These are phyloP conservation scores for Backusella liffmaniae DNA, from an alignment of 192 early-diverging fungal genomes.

Conservation along the genomic window DNA sequence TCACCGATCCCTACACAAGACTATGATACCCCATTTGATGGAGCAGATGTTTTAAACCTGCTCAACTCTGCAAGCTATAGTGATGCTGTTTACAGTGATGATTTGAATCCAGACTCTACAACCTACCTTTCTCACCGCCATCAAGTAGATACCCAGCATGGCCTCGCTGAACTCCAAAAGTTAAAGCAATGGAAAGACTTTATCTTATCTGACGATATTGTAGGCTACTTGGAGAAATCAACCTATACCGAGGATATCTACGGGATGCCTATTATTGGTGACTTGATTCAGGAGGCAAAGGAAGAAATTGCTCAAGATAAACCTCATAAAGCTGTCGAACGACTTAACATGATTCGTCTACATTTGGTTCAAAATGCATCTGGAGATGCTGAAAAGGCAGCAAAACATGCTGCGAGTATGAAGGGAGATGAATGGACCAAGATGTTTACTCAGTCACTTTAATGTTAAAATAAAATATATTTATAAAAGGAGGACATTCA, in stretches of 20 bases:
- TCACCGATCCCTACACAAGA: background rate
- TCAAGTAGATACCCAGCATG: slow-evolving; percentile 10
- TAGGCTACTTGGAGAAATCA: slow-evolving; percentile 31
- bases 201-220: slow-evolving; percentile 38
- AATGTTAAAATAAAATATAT: background rate
- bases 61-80: slow-evolving; percentile 22
- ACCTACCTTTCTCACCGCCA: slow-evolving; percentile 10
- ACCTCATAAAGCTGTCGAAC: slow-evolving; percentile 18
- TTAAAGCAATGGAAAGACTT: slow-evolving; percentile 2
- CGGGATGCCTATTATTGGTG: slow-evolving; percentile 27
- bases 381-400: slow-evolving; percentile 13
- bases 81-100: slow-evolving; percentile 23
- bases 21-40: slow-evolving; percentile 3
- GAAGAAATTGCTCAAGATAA: slow-evolving; percentile 23
- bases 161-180: slow-evolving; percentile 1
- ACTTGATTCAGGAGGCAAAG: slow-evolving; percentile 35
- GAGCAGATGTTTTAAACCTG: slow-evolving; percentile 23
- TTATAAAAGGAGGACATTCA: background rate
- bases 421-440: slow-evolving; percentile 18
- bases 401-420: slow-evolving; percentile 2
- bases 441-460: background rate
- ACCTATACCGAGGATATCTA: slow-evolving; percentile 42
- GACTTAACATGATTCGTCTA: slow-evolving; percentile 39
- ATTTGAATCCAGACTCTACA: slow-evolving; percentile 8
- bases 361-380: slow-evolving; percentile 20